Conservation (phyloP, 73 alveolate genomes). For the Uronychia setigera region DNA sequence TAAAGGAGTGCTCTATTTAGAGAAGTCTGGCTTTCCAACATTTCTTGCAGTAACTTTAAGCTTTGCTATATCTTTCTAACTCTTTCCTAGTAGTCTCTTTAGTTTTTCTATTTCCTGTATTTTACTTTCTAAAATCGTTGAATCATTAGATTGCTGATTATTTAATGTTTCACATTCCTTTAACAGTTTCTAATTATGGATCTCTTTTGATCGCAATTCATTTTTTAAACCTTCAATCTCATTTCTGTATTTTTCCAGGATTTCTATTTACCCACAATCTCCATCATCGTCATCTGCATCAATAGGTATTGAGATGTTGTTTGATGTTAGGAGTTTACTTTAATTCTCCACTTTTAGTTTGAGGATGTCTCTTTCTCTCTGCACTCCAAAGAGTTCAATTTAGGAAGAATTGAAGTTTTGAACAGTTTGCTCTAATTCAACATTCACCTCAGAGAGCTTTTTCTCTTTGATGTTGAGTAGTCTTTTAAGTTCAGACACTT, state of each 20-base stretch:
- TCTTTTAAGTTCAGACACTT: neutral
- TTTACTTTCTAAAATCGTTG: slow-evolving; percentile 25
- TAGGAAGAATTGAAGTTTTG: neutral
- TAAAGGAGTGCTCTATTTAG: too few relatives aligned
- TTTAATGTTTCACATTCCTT: slow-evolving; percentile 11
- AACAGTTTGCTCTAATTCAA: neutral
- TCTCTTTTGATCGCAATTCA: slow-evolving; percentile 18
- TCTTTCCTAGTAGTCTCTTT: slow-evolving; percentile 20
- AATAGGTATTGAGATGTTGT: neutral
- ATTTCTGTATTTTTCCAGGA: slow-evolving; percentile 42
- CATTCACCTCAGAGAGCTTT: slow-evolving; percentile 6
- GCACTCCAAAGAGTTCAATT: slow-evolving; percentile 16
- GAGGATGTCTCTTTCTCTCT: slow-evolving; percentile 35
- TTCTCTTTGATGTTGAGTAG: slow-evolving; percentile 10
- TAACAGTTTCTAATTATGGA: slow-evolving; percentile 9
- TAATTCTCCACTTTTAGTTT: neutral
- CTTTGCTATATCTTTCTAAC: slow-evolving; percentile 3
- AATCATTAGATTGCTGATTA: slow-evolving; percentile 19
- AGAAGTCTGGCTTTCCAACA: neutral
- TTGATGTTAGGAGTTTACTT: neutral
- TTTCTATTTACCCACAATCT: neutral
- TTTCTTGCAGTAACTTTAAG: neutral
- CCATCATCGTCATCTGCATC: neutral
- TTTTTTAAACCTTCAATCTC: slow-evolving; percentile 14
- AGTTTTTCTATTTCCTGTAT: slow-evolving; percentile 38